These are phyloP conservation scores for Diophrys appendiculata DNA, from an alignment of 73 alveolate species.

Conservation along the genomic window DNA sequence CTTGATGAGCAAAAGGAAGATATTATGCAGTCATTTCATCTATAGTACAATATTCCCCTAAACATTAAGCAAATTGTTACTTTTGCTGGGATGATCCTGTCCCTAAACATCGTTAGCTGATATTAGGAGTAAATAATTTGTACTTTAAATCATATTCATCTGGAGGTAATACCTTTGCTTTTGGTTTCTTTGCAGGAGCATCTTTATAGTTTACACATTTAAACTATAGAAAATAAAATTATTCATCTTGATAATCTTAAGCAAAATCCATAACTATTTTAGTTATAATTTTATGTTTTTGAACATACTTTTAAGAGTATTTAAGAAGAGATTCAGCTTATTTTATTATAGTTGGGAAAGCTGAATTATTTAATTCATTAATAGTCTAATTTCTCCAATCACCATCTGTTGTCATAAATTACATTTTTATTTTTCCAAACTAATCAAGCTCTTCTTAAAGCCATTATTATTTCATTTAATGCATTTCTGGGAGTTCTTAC, in stretches of 20 bases:
- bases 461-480: background rate
- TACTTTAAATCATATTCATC: background rate
- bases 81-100: too few species aligned
- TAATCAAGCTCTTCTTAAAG: background rate
- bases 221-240: too few species aligned
- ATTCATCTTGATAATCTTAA: background rate
- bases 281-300: background rate
- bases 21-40: too few species aligned
- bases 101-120: too few species aligned
- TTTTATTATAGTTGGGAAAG: background rate
- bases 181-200: background rate
- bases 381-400: background rate
- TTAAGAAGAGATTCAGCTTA: background rate
- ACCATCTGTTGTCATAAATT: background rate
- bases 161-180: background rate
- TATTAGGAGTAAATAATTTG: background rate
- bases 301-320: background rate
- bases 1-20: too few species aligned
- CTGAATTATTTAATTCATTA: background rate
- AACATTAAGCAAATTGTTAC: too few species aligned
- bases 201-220: background rate
- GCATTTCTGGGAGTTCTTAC: background rate
- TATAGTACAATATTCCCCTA: too few species aligned
- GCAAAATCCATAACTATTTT: background rate
- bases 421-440: background rate